A percentile compares a stretch with the other conserved stretches of the same genome.
Evolutionary conservation across 2,329 filamentous ascomycete genomes (phyloP).

Genomic region (Ascochyta fabae): DNA sequence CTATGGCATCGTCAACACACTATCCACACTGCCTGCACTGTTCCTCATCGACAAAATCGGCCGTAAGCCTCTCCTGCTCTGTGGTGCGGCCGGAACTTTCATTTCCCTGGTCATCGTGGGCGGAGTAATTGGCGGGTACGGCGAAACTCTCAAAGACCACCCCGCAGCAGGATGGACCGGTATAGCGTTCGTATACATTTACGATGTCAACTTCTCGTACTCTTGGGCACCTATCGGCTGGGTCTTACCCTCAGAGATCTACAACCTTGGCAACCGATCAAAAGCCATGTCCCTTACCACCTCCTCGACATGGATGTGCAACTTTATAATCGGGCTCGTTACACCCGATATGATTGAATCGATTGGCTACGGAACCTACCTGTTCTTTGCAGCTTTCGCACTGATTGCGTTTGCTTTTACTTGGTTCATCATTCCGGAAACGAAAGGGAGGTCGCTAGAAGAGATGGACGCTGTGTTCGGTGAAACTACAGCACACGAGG

Average conservation of each 20-base stretch:
- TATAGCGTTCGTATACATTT: slow-evolving; percentile 67
- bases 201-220: slow-evolving; percentile 62
- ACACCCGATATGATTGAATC: slow-evolving; percentile 80
- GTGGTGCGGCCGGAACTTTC: slow-evolving; percentile 73
- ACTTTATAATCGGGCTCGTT: slow-evolving; percentile 64
- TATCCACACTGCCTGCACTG: slow-evolving; percentile 69
- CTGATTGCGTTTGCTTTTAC: slow-evolving; percentile 53
- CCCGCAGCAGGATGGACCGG: slow-evolving; percentile 72
- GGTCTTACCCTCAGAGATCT: slow-evolving; percentile 77
- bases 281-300: slow-evolving; percentile 74
- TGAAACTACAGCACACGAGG: slow-evolving; percentile 71
- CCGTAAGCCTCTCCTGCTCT: slow-evolving; percentile 65
- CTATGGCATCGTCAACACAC: slow-evolving; percentile 57
- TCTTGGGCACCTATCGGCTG: slow-evolving; percentile 76
- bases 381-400: slow-evolving; percentile 60
- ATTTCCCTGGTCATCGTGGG: slow-evolving; percentile 74
- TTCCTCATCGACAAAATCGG: slow-evolving; percentile 70
- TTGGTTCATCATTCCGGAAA: slow-evolving; percentile 68
- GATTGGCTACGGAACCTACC: slow-evolving; percentile 53
- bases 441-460: slow-evolving; percentile 79
- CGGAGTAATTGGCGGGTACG: slow-evolving; percentile 68
- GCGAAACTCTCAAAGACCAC: slow-evolving; percentile 63
- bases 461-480: slow-evolving; percentile 86
- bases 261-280: slow-evolving; percentile 70
- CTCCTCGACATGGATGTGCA: slow-evolving; percentile 85